phyloP scores from a whole-genome alignment of 257 asterid species.

The Gardenia jasminoides region DNA sequence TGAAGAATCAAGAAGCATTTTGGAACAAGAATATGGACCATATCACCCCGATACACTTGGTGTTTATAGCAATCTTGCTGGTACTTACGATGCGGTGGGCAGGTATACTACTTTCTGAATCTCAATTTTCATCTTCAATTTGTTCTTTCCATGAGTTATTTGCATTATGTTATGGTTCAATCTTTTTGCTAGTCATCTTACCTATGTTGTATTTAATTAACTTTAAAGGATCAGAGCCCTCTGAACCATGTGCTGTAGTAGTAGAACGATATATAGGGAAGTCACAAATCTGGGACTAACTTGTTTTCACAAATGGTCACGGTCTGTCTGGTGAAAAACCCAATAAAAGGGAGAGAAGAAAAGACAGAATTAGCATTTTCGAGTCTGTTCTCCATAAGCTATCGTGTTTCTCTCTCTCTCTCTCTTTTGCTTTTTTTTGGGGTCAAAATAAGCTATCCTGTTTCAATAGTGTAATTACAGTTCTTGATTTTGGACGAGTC shows the following conservation, averaged over 20 bases:
- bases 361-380: neutral
- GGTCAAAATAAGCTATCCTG: neutral
- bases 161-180: neutral
- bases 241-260: neutral
- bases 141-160: neutral
- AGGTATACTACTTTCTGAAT: slow-evolving; percentile 45
- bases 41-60: slow-evolving; percentile 95
- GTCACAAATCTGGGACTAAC: neutral
- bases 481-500: neutral
- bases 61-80: slow-evolving; percentile 92
- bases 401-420: neutral
- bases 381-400: neutral
- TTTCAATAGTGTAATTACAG: neutral
- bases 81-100: slow-evolving; percentile 92
- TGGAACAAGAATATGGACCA: slow-evolving; percentile 92
- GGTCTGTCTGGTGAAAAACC: neutral
- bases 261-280: neutral
- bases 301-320: neutral
- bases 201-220: neutral
- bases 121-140: neutral
- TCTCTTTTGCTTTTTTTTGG: no score
- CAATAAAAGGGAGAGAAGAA: neutral
- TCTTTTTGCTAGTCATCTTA: neutral
- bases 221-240: neutral
- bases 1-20: slow-evolving; percentile 79